Conservation (phyloP, 169 alveolate species). For the Cryptosporidium meleagridis region DNA sequence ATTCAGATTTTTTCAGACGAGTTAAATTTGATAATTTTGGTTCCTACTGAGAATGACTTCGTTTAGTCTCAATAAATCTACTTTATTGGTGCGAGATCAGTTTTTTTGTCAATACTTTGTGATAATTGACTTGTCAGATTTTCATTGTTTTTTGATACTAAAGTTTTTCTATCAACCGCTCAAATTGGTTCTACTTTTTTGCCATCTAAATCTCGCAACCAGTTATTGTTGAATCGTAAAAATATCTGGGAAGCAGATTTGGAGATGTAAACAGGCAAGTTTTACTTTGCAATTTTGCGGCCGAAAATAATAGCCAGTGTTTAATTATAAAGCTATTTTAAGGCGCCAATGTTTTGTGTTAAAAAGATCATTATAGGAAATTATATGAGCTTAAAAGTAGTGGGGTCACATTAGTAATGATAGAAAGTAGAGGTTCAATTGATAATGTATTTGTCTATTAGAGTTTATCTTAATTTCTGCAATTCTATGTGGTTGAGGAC, state of each 20-base stretch:
- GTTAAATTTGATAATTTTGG: neutral
- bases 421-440: slow-evolving; percentile 8
- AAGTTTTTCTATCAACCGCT: neutral
- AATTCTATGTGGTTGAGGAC: neutral
- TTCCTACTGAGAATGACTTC: neutral
- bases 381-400: neutral
- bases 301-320: neutral
- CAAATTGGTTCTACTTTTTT: neutral
- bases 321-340: neutral
- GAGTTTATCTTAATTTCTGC: neutral
- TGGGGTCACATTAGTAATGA: slow-evolving; percentile 15
- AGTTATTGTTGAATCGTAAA: too few relatives aligned
- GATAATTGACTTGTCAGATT: neutral
- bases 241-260: neutral
- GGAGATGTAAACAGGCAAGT: neutral
- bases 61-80: neutral
- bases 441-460: slow-evolving; percentile 11
- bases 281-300: neutral
- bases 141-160: neutral
- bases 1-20: neutral
- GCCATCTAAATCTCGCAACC: neutral
- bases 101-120: neutral
- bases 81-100: neutral
- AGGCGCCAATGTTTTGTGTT: slow-evolving; percentile 14
- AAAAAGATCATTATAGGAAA: slow-evolving; percentile 10